Evolutionary conservation across 768 basidiomycete genomes (phyloP), one percentile per base, ranked within the genome.

Genomic region (Symmetrospora coprosmae): DNA sequence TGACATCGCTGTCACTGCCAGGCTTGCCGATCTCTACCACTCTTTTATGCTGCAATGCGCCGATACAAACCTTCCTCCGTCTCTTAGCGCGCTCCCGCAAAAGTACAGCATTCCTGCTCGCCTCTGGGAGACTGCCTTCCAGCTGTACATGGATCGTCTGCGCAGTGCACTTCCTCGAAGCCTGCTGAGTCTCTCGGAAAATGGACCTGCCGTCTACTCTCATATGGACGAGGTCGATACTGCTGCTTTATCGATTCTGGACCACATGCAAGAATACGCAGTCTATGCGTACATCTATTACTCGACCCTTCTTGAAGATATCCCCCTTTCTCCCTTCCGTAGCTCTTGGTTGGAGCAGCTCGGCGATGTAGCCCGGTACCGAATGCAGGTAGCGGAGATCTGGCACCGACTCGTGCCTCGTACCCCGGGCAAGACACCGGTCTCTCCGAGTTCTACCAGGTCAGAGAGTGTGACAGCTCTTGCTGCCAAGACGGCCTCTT

Each of bases 61-160:
- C 37, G 83, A 90, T 2, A 87, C 90, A 0, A 81, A 81, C 9
- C 83, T 92, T 0, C 92, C 94, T 0, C 82, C 86, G 0, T 90
- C 89, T 0, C 75, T 96, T 1, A 84, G 89, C 43, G 82, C 84
- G 60, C 86, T 97, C 48, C 88, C 92, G 0, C 81, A 80, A 37
- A 91, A 90, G 68, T 97, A 96, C 76, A 94, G 94, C 73, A 91
- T 97, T 67, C 86, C 92, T 62, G 82, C 83, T 38, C 81, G 92
- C 9, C 78, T 97, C 0, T 97, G 94, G 94, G 84, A 85, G 0
- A 83, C 83, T 50, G 87, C 80, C 0, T 96, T 96, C 71, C 82
- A 92, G 72, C 85, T 84, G 45, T 78, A 92, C 37, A 83, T 97
- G 64, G 89, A 94, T 72, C 81, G 86, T 14, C 80, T 99, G 35